phyloP scores from a whole-genome alignment of 148 eudicot genomes.

The Chenopodium formosanum region DNA sequence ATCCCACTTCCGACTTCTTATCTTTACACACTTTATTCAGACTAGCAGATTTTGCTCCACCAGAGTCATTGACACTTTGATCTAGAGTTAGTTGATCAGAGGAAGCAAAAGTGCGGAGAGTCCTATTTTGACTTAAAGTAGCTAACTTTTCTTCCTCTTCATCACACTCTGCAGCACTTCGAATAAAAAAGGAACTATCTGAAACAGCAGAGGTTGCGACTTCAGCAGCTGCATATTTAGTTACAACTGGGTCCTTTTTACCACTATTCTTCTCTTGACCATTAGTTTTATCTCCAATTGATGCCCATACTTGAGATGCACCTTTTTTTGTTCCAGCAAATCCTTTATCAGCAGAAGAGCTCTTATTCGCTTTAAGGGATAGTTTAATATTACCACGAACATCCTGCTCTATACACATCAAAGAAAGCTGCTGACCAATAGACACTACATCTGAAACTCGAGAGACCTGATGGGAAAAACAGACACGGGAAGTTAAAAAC shows the following conservation, averaged over 20 bases:
- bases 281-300: slow-evolving; percentile 23
- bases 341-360: slow-evolving; percentile 25
- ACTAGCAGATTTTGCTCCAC: slow-evolving; percentile 53
- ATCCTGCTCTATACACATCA: slow-evolving; percentile 89
- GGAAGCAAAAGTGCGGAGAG: slow-evolving; percentile 20
- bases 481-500: neutral
- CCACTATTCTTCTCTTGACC: slow-evolving; percentile 33
- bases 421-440: slow-evolving; percentile 65
- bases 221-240: slow-evolving; percentile 28
- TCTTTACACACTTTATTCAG: slow-evolving; percentile 27
- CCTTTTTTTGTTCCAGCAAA: slow-evolving; percentile 27
- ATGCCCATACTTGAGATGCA: slow-evolving; percentile 28
- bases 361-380: slow-evolving; percentile 69
- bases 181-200: slow-evolving; percentile 47
- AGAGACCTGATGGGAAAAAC: slow-evolving; percentile 47
- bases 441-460: slow-evolving; percentile 76
- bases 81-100: slow-evolving; percentile 46
- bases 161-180: slow-evolving; percentile 81
- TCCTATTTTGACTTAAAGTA: slow-evolving; percentile 18
- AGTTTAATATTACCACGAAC: slow-evolving; percentile 86
- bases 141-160: slow-evolving; percentile 68
- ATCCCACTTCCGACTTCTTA: slow-evolving; percentile 19
- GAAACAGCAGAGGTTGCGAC: slow-evolving; percentile 24
- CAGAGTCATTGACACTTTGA: slow-evolving; percentile 70
- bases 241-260: slow-evolving; percentile 27